Conservation (phyloP, 2,329 filamentous ascomycete genomes). For the Hymenoscyphus linearis region DNA sequence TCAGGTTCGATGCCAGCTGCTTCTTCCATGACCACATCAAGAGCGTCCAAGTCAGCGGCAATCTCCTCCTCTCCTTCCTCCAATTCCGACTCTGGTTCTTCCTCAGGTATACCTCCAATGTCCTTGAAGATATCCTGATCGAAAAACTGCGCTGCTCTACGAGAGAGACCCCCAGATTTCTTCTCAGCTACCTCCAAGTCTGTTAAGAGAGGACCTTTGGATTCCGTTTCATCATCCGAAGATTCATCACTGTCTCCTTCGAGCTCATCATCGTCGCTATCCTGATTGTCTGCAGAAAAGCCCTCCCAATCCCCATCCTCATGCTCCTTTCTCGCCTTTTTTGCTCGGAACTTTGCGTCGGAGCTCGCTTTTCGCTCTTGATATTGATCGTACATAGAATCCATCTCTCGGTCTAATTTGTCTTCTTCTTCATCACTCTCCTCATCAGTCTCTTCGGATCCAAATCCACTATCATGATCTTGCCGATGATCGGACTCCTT, state of each 20-base stretch:
- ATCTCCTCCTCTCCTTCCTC: slow-evolving; percentile 39
- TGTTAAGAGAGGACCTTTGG: slow-evolving; percentile 51
- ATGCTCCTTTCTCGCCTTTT: slow-evolving; percentile 76
- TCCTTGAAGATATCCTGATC: slow-evolving; percentile 91
- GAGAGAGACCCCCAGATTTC: slow-evolving; percentile 63
- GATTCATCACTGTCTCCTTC: slow-evolving; percentile 60
- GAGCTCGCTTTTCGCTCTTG: slow-evolving; percentile 71
- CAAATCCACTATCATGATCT: slow-evolving; percentile 55
- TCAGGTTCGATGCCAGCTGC: slow-evolving; percentile 23
- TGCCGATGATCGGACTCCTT: slow-evolving; percentile 51
- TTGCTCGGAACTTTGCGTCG: slow-evolving; percentile 86
- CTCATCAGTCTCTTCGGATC: slow-evolving; percentile 50
- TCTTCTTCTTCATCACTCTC: slow-evolving; percentile 78
- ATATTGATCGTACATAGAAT: slow-evolving; percentile 82
- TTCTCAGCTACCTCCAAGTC: slow-evolving; percentile 53
- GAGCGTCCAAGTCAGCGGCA: slow-evolving; percentile 33
- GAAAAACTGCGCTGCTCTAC: slow-evolving; percentile 83
- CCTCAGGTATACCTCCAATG: slow-evolving; percentile 61
- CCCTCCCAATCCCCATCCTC: slow-evolving; percentile 91
- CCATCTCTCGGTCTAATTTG: slow-evolving; percentile 75
- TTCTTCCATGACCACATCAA: slow-evolving; percentile 31
- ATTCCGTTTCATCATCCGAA: slow-evolving; percentile 43
- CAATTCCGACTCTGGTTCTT: slow-evolving; percentile 37
- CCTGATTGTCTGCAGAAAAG: slow-evolving; percentile 61
- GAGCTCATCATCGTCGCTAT: slow-evolving; percentile 52